Conservation (phyloP, 1,139 yeast species). For the Blastobotrys illinoisensis region DNA sequence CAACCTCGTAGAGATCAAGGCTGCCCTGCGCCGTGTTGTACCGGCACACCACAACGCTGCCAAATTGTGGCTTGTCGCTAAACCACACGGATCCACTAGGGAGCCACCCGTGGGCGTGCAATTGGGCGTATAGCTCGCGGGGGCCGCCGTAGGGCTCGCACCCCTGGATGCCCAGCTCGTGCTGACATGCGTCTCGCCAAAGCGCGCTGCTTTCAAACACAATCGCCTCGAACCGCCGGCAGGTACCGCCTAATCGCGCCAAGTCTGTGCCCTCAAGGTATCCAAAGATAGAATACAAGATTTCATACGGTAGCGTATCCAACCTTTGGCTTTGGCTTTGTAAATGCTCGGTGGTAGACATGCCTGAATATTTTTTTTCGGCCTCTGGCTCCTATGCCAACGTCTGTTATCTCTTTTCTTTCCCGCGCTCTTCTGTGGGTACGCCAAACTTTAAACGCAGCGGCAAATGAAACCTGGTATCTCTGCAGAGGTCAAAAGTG, state of each 20-base stretch:
- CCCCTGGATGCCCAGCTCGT: constrained; percentile 8
- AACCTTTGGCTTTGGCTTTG: background rate
- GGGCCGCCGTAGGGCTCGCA: constrained; percentile 18
- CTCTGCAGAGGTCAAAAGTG: too few relatives aligned
- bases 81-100: constrained; percentile 26
- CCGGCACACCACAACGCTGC: constrained; percentile 24
- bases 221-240: constrained; percentile 15
- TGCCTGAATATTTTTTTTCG: too few relatives aligned
- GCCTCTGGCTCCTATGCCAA: too few relatives aligned
- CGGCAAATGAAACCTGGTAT: too few relatives aligned
- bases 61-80: constrained; percentile 27
- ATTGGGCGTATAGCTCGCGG: constrained; percentile 15
- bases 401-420: too few relatives aligned
- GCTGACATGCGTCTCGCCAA: constrained; percentile 19
- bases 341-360: too few relatives aligned
- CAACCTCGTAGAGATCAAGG: constrained; percentile 8
- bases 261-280: constrained; percentile 21
- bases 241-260: constrained; percentile 18
- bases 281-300: constrained; percentile 18
- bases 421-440: too few relatives aligned
- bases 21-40: constrained; percentile 16
- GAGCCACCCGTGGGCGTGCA: constrained; percentile 26
- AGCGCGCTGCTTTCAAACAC: constrained; percentile 18
- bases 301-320: constrained; percentile 23
- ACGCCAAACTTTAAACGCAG: too few relatives aligned